A percentile compares a stretch with the other conserved stretches of the same genome.
These are phyloP conservation scores for Salix viminalis DNA, from an alignment of 345 rosid species.

Conservation along the genomic window DNA sequence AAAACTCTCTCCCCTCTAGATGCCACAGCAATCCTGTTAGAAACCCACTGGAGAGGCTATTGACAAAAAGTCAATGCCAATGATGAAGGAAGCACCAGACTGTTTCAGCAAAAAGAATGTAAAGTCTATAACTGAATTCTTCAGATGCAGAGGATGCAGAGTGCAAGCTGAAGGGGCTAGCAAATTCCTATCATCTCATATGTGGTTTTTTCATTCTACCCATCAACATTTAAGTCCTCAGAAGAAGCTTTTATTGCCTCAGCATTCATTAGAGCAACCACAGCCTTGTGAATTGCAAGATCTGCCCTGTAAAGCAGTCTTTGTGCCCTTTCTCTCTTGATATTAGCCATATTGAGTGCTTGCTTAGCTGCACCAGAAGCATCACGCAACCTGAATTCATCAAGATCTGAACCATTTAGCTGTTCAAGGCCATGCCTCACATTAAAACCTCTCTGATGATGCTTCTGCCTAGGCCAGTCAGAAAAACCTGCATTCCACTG, in stretches of 20 bases:
- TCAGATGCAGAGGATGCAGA: conserved; percentile 4
- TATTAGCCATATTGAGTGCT: conserved; percentile 58
- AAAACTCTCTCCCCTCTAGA: conserved; percentile 12
- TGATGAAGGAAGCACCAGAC: conserved; percentile 10
- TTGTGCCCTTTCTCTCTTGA: conserved; percentile 79
- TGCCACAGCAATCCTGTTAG: conserved; percentile 7
- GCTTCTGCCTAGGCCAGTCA: conserved; percentile 50
- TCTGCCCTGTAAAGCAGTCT: conserved; percentile 74
- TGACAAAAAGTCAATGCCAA: neutral
- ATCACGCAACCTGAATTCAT: conserved; percentile 62
- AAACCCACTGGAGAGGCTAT: conserved; percentile 1
- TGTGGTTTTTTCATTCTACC: conserved; percentile 20
- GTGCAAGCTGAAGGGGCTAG: conserved; percentile 16
- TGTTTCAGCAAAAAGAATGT: conserved; percentile 20
- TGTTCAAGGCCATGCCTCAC: conserved; percentile 38
- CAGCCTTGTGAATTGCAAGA: conserved; percentile 85
- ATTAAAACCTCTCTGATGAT: conserved; percentile 30
- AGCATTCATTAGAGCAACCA: conserved; percentile 77
- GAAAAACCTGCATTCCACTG: conserved; percentile 45
- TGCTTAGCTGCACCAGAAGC: conserved; percentile 77
- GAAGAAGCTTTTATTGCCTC: conserved; percentile 71
- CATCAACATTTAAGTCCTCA: conserved; percentile 40
- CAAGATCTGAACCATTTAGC: conserved; percentile 49
- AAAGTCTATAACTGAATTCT: neutral
- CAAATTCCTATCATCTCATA: conserved; percentile 15